Evolutionary conservation across 176 grass and related monocot genomes (phyloP).

Genomic region (Musa schizocarpa): DNA sequence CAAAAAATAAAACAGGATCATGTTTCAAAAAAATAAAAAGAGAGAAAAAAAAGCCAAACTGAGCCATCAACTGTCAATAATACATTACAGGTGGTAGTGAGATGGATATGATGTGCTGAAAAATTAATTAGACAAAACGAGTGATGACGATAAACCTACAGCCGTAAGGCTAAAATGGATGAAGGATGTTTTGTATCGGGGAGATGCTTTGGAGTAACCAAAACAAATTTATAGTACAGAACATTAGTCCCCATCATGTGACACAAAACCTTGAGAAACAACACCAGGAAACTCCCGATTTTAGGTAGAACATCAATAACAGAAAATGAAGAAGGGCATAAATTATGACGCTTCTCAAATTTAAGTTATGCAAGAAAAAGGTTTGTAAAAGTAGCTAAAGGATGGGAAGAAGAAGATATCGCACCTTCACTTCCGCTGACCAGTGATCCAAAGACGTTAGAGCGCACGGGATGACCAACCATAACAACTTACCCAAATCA

Average conservation of each 20-base stretch:
- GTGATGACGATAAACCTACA: background rate
- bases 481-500: constrained; percentile 54
- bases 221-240: background rate
- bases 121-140: background rate
- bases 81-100: background rate
- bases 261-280: background rate
- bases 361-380: background rate
- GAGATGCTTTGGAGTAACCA: too few species aligned
- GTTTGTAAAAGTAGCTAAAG: background rate
- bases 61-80: background rate
- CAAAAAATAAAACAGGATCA: too few species aligned
- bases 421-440: constrained; percentile 75
- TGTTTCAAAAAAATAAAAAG: background rate
- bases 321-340: background rate
- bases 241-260: background rate
- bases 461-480: constrained; percentile 74
- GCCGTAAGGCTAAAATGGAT: background rate
- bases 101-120: background rate
- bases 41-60: background rate
- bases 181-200: too few species aligned
- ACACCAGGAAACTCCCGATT: background rate
- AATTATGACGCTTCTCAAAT: background rate
- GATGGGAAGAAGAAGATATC: constrained; percentile 7
- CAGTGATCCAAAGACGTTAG: constrained; percentile 85
- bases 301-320: background rate